Evolutionary conservation across 2,329 filamentous ascomycete genomes (phyloP), one percentile per base, ranked within the genome.

Genomic region (Pseudogymnoascus sp.): DNA sequence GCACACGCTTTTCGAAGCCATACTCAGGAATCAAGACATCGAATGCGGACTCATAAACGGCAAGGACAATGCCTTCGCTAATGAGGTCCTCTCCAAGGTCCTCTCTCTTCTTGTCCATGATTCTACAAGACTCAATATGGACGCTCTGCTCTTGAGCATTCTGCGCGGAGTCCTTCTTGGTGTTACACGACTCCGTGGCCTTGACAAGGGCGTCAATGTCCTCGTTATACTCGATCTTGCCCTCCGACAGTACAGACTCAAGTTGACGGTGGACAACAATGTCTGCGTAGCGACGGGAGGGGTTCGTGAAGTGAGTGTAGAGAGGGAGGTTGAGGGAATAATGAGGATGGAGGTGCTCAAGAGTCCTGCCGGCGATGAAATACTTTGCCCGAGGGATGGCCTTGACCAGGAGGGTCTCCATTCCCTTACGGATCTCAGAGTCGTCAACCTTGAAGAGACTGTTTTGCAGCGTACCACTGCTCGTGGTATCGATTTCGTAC

Each of bases 141-240:
- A 99, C 92, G 76, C 95, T 97, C 79, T 99, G 95, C 76, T 99
- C 95, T 76, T 99, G 95, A 13, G 95, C 95, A 72, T 91, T 95
- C 78, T 96, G 93, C 1, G 95, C 92, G 11, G 93, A 97, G 74
- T 99, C 95, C 77, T 97, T 99, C 87, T 97, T 99, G 73, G 90
- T 96, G 80, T 99, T 99, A 83, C 91, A 96, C 69, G 91, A 86
- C 77, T 99, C 95, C 7, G 93, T 90, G 60, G 90, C 96, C 85
- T 97, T 99, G 71, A 87, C 87, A 44, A 99, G 81, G 64, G 82
- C 88, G 73, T 99, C 95, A 65, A 95, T 76, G 66, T 99, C 95
- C 69, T 99, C 95, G 4, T 80, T 87, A 75, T 95, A 97, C 71
- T 97, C 92, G 59, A 90, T 82, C 66, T 88, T 83, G 67, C 90